Evolutionary conservation across 208 protist species (phyloP).

Genomic region (Histomonas meleagridis): DNA sequence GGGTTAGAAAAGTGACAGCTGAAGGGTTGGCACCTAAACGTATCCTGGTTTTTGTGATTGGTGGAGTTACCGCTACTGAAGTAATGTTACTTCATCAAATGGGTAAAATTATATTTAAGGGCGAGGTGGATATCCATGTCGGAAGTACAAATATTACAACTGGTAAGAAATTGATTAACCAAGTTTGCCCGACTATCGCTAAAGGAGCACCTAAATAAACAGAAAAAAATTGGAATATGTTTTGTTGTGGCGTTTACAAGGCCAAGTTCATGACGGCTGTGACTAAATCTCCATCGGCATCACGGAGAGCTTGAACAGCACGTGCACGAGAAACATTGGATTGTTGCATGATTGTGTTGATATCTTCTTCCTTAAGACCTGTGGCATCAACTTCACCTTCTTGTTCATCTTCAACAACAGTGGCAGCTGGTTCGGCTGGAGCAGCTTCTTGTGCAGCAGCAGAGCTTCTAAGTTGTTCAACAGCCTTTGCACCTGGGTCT

Average conservation of each 20-base stretch:
- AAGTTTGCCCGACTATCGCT: background rate
- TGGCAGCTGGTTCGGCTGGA: background rate
- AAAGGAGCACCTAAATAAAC: no score
- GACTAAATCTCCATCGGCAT: constrained; percentile 9
- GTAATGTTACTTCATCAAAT: background rate
- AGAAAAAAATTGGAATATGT: no score
- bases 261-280: constrained; percentile 28
- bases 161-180: background rate
- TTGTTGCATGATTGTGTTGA: constrained; percentile 30
- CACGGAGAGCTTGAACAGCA: constrained; percentile 22
- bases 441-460: background rate
- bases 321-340: background rate
- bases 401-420: background rate
- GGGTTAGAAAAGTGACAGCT: no score
- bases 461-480: background rate
- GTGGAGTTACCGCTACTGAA: background rate
- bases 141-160: background rate
- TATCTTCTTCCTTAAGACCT: constrained; percentile 4
- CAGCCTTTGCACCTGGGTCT: background rate
- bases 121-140: background rate
- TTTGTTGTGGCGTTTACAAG: no score
- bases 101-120: background rate
- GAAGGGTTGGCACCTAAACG: no score
- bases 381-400: background rate
- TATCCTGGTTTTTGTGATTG: constrained; percentile 6